Evolutionary conservation across 257 asterid species (phyloP).

Genomic region (Solanum acaule): DNA sequence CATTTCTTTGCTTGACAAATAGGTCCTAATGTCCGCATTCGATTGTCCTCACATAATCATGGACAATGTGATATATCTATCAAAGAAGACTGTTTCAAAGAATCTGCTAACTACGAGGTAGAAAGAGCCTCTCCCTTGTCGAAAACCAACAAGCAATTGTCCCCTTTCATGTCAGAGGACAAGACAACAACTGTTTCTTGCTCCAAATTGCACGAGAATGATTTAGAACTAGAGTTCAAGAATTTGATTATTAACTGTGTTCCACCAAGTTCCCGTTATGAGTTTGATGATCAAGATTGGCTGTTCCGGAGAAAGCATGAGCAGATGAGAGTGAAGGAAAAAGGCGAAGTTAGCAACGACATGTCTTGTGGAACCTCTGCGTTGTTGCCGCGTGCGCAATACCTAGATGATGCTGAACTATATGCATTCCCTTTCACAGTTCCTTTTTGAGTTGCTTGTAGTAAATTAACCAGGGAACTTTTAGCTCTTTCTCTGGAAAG

Average conservation of each 20-base stretch:
- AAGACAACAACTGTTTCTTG: conserved; percentile 8
- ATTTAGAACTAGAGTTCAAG: conserved; percentile 10
- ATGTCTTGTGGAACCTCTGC: conserved; percentile 14
- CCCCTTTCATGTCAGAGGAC: not conserved
- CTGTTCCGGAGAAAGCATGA: conserved; percentile 12
- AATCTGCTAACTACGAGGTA: not conserved
- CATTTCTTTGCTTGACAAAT: not conserved
- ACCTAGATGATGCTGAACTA: conserved; percentile 37
- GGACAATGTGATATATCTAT: not conserved
- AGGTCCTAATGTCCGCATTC: not conserved
- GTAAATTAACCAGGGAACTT: conserved; percentile 5
- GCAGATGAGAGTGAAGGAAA: conserved; percentile 9
- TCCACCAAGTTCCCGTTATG: conserved; percentile 13
- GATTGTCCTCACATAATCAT: not conserved
- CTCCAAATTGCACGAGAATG: conserved; percentile 12
- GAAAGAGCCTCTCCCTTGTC: not conserved
- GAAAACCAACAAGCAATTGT: not conserved
- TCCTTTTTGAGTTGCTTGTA: conserved; percentile 33
- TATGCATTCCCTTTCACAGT: conserved; percentile 46
- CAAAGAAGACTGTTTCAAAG: not conserved
- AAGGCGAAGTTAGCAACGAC: not conserved
- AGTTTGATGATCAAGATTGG: conserved; percentile 46
- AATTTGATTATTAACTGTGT: conserved; percentile 31
- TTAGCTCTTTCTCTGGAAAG: not conserved
- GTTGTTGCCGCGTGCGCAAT: conserved; percentile 35